Evolutionary conservation across 805 yeast species (phyloP), one percentile per base, ranked within the genome.

Genomic region (Cyberlindnera saturnus): DNA sequence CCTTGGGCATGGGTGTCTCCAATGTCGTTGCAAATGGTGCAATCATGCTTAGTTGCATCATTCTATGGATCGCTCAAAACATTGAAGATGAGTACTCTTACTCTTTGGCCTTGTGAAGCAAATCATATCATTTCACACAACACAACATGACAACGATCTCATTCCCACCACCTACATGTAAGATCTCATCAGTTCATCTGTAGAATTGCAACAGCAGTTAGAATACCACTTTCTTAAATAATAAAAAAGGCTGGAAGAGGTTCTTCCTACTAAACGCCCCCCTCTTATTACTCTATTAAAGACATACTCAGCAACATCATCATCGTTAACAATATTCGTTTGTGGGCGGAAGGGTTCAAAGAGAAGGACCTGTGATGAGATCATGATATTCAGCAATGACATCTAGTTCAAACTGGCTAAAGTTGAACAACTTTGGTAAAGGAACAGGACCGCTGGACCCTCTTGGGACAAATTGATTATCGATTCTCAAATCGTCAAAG

Each of bases 11-110:
- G 96, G 99, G 98, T 15, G 75, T 88, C 18, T 81, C 87, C 45
- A 91, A 91, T 64, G 90, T 93, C 34, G 75, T 84, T 18, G 81
- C 87, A 36, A 88, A 90, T 56, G 75, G 78, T 7, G 71, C 83
- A 48, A 78, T 91, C 31, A 85, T 91, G 88, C 66, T 87, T 54
- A 88, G 97, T 68, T 90, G 97, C 64, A 79, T 87, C 38, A 72
- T 82, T 8, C 69, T 93, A 55, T 93, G 99, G 99, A 69, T 91
- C 42, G 88, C 96, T 18, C 98, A 91, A 62, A 93, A 89, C 62
- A 82, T 89, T 46, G 97, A 93, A 63, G 98, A 93, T 59, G 98
- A 91, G 64, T 91, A 90, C 65, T 85, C 95, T 49, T 91, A 93
- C 62, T 84, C 96, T 37, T 75, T 90, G 61, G 89, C 95, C 28